Evolutionary conservation across 1,284 basidiomycete species (phyloP).

Genomic region (Cutaneotrichosporon spelunceum): DNA sequence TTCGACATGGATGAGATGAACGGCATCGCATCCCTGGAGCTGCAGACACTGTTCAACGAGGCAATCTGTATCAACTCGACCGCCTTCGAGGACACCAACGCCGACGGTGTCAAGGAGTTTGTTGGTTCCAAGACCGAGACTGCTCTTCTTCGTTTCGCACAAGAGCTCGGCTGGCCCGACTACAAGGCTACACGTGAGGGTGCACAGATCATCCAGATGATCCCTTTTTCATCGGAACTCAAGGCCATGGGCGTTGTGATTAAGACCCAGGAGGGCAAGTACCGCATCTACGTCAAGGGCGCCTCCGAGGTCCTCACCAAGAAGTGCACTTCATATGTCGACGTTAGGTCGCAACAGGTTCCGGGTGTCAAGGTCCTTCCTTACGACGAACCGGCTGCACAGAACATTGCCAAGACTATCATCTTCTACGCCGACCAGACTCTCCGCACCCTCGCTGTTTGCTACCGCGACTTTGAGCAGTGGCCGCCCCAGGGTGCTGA

Average conservation of each 20-base stretch:
- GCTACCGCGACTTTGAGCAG: conserved; percentile 78
- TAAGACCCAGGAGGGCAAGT: conserved; percentile 59
- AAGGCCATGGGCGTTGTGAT: conserved; percentile 96
- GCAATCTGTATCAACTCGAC: conserved; percentile 92
- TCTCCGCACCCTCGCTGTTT: conserved; percentile 86
- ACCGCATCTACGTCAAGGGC: conserved; percentile 83
- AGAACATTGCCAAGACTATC: conserved; percentile 62
- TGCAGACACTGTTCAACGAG: conserved; percentile 73
- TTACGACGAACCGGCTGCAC: conserved; percentile 36
- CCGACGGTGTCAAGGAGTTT: conserved; percentile 66
- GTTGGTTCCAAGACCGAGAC: conserved; percentile 97
- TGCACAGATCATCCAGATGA: conserved; percentile 74
- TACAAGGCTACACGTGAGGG: conserved; percentile 67
- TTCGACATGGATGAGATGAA: conserved; percentile 74
- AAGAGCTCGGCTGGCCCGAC: conserved; percentile 75
- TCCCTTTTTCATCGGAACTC: conserved; percentile 90
- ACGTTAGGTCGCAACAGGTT: conserved; percentile 54
- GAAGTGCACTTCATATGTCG: conserved; percentile 66
- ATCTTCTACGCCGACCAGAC: conserved; percentile 96
- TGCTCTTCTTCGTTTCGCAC: conserved; percentile 84
- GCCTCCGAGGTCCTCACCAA: conserved; percentile 88
- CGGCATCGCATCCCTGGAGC: conserved; percentile 60
- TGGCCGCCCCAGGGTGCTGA: conserved; percentile 74
- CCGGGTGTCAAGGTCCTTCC: conserved; percentile 26
- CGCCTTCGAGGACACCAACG: conserved; percentile 81